A percentile compares a stretch with the other conserved stretches of the same genome.
Evolutionary conservation across 1,284 basidiomycete species (phyloP).

Genomic region (Fomitopsis palustris): DNA sequence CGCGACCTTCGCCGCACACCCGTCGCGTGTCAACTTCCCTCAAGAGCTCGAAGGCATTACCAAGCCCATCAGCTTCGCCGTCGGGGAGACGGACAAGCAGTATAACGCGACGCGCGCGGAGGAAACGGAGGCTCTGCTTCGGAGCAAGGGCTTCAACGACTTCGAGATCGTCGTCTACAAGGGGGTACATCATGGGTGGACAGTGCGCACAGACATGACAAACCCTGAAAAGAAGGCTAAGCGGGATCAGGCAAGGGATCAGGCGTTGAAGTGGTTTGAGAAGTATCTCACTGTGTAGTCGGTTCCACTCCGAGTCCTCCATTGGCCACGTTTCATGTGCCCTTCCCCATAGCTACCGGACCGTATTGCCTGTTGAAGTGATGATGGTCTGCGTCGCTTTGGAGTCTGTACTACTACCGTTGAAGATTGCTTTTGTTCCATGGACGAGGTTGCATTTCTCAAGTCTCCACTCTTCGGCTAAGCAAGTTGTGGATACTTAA

Average conservation of each 20-base stretch:
- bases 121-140: slow-evolving; percentile 17
- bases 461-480: too few species aligned
- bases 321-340: too few species aligned
- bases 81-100: slow-evolving; percentile 11
- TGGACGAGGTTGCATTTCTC: too few species aligned
- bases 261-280: slow-evolving; percentile 20
- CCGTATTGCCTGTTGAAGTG: too few species aligned
- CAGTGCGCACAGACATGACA: slow-evolving; percentile 14
- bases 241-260: slow-evolving; percentile 18
- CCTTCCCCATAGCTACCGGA: too few species aligned
- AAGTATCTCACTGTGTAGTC: slow-evolving; percentile 8
- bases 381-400: too few species aligned
- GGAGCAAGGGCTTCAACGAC: slow-evolving; percentile 13
- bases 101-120: slow-evolving; percentile 11
- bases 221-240: slow-evolving; percentile 17
- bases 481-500: too few species aligned
- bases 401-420: too few species aligned
- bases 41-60: slow-evolving; percentile 15
- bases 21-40: slow-evolving; percentile 20
- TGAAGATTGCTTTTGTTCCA: too few species aligned
- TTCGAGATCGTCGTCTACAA: slow-evolving; percentile 22
- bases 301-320: background rate
- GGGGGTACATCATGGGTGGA: slow-evolving; percentile 22
- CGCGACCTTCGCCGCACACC: slow-evolving; percentile 21
- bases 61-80: slow-evolving; percentile 20